Evolutionary conservation across 1,284 basidiomycete species (phyloP), one percentile per base, ranked within the genome.

Genomic region (Psilocybe mexicana): DNA sequence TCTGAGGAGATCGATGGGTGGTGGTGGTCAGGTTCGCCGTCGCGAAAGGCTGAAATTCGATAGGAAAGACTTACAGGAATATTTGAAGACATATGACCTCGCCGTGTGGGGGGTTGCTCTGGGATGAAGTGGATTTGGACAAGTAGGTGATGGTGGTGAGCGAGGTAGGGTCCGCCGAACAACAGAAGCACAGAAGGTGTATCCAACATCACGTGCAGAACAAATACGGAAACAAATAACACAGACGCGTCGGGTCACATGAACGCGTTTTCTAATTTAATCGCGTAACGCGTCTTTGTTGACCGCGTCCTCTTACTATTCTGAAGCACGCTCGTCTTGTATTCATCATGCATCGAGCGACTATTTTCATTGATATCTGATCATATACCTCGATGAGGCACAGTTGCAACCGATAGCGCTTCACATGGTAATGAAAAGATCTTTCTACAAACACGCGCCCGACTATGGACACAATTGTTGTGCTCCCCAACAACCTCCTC

Each of bases 1-100:
- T 81, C 85, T 86, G 18, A 56, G 79, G 76, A 30, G 12, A 33
- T 33, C 11, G 18, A 42, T 25, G 36, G 23, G 46, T 28, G 47
- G 5, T 23, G 77, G 54, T 56, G 26, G 49, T 79, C 30, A 10
- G 30, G 18, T 18, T 18, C 18, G 18, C 18, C 18, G 18, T 18
- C 25, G 43, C 58, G 63, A 63, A 46, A 55, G 24, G 25, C 40
- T 18, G 43, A 43, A 55, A 54, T 43, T 30, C 46, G 36, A 35
- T 26, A n/a, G 18, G 24, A 44, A 10, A 8, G 58, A 53, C 72
- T 61, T 62, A 75, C 75, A 55, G 75, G 71, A 57, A 76, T 71
- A 64, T 66, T 69, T 58, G 74, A 74, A 58, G 75, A 72, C 75
- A 76, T 76, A 24, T 43, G 59, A 58, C 61, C 62, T 68, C 61